phyloP scores from a whole-genome alignment of 2,329 filamentous ascomycete genomes.

The Phoma sp. region DNA sequence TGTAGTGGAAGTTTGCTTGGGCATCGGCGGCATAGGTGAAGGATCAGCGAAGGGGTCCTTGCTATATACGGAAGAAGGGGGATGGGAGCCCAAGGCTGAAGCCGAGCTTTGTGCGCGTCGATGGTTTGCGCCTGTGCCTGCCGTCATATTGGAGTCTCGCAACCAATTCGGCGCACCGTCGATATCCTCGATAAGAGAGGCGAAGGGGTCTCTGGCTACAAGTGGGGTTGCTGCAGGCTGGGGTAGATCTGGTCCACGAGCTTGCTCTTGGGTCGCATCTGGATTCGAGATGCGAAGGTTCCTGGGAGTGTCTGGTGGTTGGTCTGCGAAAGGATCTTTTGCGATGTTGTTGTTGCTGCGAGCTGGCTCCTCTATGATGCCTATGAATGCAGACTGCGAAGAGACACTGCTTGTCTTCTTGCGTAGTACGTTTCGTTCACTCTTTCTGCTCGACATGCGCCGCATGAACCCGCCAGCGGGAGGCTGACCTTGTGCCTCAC shows the following conservation, averaged over 20 bases:
- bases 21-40: slow-evolving; percentile 22
- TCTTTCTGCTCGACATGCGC: slow-evolving; percentile 43
- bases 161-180: slow-evolving; percentile 38
- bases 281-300: slow-evolving; percentile 39
- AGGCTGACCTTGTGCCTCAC: slow-evolving; percentile 34
- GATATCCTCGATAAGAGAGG: slow-evolving; percentile 38
- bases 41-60: slow-evolving; percentile 42
- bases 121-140: slow-evolving; percentile 25
- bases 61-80: slow-evolving; percentile 38
- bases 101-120: slow-evolving; percentile 38
- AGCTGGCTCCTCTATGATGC: slow-evolving; percentile 36
- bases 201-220: slow-evolving; percentile 38
- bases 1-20: not conserved
- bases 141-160: slow-evolving; percentile 20
- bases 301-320: slow-evolving; percentile 29
- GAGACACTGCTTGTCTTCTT: slow-evolving; percentile 42
- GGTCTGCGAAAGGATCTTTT: slow-evolving; percentile 40
- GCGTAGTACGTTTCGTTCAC: slow-evolving; percentile 38
- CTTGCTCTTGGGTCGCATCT: slow-evolving; percentile 7
- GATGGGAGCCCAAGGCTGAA: slow-evolving; percentile 42
- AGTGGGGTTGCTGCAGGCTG: slow-evolving; percentile 33
- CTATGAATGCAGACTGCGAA: slow-evolving; percentile 37
- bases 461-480: slow-evolving; percentile 29
- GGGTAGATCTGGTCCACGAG: slow-evolving; percentile 33
- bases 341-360: slow-evolving; percentile 30